Evolutionary conservation across 495 filamentous ascomycete species (phyloP).

Genomic region (Xylaria flabelliformis): DNA sequence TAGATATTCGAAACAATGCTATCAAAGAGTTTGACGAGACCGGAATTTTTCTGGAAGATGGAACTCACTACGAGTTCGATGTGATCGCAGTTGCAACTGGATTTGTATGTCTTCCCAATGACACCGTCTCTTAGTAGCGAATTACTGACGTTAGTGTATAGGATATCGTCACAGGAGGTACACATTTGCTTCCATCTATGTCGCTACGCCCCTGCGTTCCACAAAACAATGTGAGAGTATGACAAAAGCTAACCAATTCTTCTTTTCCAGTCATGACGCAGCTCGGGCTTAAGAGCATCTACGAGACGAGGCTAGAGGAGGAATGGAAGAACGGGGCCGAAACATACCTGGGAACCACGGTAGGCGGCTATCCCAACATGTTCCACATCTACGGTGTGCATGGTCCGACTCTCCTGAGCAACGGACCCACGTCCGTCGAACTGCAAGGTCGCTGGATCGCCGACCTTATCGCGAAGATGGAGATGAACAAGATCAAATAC

Average conservation of each 20-base stretch:
- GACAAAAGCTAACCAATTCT: background rate
- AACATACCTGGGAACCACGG: conserved; percentile 19
- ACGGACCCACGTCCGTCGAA: conserved; percentile 60
- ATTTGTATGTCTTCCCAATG: conserved; percentile 54
- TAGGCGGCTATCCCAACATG: conserved; percentile 54
- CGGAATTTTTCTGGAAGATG: conserved; percentile 51
- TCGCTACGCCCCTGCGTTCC: background rate
- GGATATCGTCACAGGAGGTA: conserved; percentile 17
- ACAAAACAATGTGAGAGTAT: background rate
- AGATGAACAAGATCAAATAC: conserved; percentile 51
- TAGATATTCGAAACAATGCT: conserved; percentile 57
- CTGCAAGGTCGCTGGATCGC: conserved; percentile 61
- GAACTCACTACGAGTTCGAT: conserved; percentile 52
- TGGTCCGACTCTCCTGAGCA: conserved; percentile 51
- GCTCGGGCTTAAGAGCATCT: conserved; percentile 50
- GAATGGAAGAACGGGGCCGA: conserved; percentile 49
- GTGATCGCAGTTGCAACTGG: conserved; percentile 56
- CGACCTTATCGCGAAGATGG: conserved; percentile 45
- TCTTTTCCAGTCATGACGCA: conserved; percentile 41
- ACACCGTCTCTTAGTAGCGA: background rate
- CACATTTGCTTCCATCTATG: background rate
- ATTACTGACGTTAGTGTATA: background rate
- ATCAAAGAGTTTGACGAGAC: conserved; percentile 54
- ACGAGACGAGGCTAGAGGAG: conserved; percentile 44
- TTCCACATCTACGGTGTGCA: conserved; percentile 57